Percentiles rank a stretch among this genome's conserved stretches.
Conservation (phyloP, 2,329 filamentous ascomycete genomes). For the Diaporthe sp. region DNA sequence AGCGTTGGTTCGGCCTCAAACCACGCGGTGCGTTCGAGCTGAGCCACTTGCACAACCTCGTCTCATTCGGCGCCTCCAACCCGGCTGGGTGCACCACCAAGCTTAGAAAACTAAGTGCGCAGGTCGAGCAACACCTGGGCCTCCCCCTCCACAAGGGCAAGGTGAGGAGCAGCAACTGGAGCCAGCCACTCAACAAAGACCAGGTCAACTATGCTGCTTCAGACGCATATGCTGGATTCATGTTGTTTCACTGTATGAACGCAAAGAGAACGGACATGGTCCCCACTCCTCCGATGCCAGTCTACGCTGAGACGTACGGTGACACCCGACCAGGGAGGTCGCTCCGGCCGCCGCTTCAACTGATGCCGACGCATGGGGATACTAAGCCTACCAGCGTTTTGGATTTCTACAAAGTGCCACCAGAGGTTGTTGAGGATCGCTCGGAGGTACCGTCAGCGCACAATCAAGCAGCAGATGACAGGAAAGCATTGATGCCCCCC, state of each 20-base stretch:
- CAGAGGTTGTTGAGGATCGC: background rate
- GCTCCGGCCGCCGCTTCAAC: background rate
- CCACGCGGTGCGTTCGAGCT: slow-evolving; percentile 81
- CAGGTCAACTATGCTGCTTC: slow-evolving; percentile 84
- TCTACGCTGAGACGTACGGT: slow-evolving; percentile 74
- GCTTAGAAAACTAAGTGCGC: slow-evolving; percentile 74
- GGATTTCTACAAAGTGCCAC: background rate
- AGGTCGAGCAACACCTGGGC: slow-evolving; percentile 78
- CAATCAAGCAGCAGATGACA: background rate
- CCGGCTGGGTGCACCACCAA: slow-evolving; percentile 55
- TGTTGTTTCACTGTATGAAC: slow-evolving; percentile 80
- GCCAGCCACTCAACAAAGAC: slow-evolving; percentile 66
- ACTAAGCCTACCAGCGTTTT: background rate
- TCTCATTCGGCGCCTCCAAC: slow-evolving; percentile 77
- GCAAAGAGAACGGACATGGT: slow-evolving; percentile 73
- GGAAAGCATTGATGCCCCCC: background rate
- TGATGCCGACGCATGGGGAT: background rate
- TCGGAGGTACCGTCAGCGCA: background rate
- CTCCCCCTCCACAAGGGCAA: slow-evolving; percentile 82
- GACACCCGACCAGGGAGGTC: slow-evolving; percentile 65
- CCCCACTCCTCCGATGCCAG: slow-evolving; percentile 79
- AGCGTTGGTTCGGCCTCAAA: slow-evolving; percentile 72
- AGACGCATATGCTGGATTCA: slow-evolving; percentile 84
- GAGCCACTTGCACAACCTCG: slow-evolving; percentile 82
- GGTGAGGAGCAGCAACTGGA: slow-evolving; percentile 84